phyloP scores from a whole-genome alignment of 2,329 filamentous ascomycete species.

The Lojkania enalia region DNA sequence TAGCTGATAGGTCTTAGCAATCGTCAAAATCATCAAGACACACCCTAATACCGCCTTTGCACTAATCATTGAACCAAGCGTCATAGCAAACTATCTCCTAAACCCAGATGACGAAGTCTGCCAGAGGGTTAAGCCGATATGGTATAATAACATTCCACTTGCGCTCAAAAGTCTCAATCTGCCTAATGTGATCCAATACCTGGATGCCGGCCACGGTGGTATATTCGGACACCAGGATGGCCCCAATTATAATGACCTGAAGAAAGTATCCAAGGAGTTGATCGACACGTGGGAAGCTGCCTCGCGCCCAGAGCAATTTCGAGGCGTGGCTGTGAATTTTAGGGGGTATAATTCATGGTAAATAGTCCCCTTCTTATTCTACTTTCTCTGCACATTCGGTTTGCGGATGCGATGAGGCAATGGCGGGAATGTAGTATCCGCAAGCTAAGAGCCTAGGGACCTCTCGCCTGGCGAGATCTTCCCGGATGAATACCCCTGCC shows the following conservation, averaged over 20 bases:
- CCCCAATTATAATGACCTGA: constrained; percentile 47
- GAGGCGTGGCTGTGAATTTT: constrained; percentile 57
- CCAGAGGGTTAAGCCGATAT: constrained; percentile 55
- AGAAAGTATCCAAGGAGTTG: constrained; percentile 50
- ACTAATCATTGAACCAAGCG: constrained; percentile 57
- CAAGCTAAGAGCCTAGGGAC: constrained; percentile 14
- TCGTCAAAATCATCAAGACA: constrained; percentile 54
- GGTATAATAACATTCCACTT: constrained; percentile 57
- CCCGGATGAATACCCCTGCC: constrained; percentile 5
- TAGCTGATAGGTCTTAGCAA: too few species aligned
- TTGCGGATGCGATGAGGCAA: background rate
- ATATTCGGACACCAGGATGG: constrained; percentile 64
- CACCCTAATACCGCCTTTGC: constrained; percentile 45
- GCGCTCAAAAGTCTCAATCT: constrained; percentile 59
- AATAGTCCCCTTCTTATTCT: too few species aligned
- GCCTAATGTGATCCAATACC: constrained; percentile 63
- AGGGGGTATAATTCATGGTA: constrained; percentile 58
- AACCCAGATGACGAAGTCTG: constrained; percentile 57
- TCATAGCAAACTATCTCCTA: constrained; percentile 61
- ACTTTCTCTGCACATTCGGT: background rate
- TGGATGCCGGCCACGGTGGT: constrained; percentile 63
- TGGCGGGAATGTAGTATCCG: background rate
- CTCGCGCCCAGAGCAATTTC: constrained; percentile 50
- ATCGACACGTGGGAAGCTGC: constrained; percentile 48
- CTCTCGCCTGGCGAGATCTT: constrained; percentile 32